Base-by-base conservation (phyloP, 2,329 filamentous ascomycete species). In the Zopfia rhizophila region DNA sequence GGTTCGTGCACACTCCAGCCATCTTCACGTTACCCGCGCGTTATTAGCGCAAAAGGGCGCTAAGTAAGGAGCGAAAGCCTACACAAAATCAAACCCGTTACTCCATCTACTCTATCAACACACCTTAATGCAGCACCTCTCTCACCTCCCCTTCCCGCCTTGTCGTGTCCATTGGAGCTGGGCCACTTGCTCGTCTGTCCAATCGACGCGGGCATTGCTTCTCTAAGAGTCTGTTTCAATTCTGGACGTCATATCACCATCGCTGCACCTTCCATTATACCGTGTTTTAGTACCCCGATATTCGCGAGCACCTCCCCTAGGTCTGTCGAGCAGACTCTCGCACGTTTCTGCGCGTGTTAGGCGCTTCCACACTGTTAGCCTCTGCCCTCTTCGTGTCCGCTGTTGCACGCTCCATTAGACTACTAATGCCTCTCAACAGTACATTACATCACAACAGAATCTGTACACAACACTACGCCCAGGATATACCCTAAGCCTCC, bases 391-490 rank as follows among this genome's bases (percentile, higher is more conserved):
- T 27, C 28, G 11, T 27, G 14, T n/a, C n/a, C n/a, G n/a, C n/a
- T n/a, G 38, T 22, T 33, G 10, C 25, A 13, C 23, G 38, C 21
- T 4, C 16, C 23, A 38, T 35, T 24, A 48, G 28, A 50, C 37
- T 53, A 60, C 68, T 72, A 55, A 72, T 58, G 18, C 31, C n/a
- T n/a, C n/a, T 47, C 52, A 51, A 59, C 53, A 70, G 66, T 70
- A 56, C 61, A n/a, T n/a, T n/a, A n/a, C n/a, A 70, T 67, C 65
- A 68, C 60, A 72, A 72, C 66, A 68, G 64, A 49, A 56, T 57
- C 50, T 60, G 35, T 57, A 60, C 52, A 56, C 56, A 48, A 54
- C 57, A 65, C 45, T 49, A 48, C 58, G 51, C n/a, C 60, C 50
- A 56, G 53, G 60, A 55, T 55, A 56, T 55, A 58, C 38, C 36